A percentile compares a stretch with the other conserved stretches of the same genome.
phyloP scores from a whole-genome alignment of 129 eudicot genomes.

The Centella asiatica region DNA sequence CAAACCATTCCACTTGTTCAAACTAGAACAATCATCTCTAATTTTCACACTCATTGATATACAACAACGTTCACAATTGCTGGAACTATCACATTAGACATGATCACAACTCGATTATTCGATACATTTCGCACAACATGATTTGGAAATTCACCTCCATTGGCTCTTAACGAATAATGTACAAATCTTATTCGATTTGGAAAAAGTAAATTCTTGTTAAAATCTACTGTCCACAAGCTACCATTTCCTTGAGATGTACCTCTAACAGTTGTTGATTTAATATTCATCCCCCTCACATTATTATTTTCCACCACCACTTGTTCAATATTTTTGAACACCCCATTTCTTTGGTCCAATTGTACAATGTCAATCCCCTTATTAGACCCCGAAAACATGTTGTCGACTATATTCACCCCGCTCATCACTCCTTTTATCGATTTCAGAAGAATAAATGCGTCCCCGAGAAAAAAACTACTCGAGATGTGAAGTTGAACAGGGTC shows the following conservation, averaged over 20 bases:
- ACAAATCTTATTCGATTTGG: slow-evolving; percentile 44
- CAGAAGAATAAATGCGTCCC: slow-evolving; percentile 56
- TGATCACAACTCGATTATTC: slow-evolving; percentile 49
- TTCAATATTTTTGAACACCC: slow-evolving; percentile 38
- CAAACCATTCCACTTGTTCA: too few species aligned
- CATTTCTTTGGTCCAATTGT: slow-evolving; percentile 48
- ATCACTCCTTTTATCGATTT: slow-evolving; percentile 54
- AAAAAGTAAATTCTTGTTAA: slow-evolving; percentile 39
- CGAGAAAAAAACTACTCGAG: slow-evolving; percentile 63
- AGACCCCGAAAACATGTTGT: slow-evolving; percentile 77
- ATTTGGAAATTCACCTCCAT: slow-evolving; percentile 37
- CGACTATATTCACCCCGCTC: slow-evolving; percentile 63
- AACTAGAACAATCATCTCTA: too few species aligned
- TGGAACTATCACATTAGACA: slow-evolving; percentile 32
- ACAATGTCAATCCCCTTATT: slow-evolving; percentile 49
- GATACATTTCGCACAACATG: slow-evolving; percentile 54
- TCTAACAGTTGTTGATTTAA: slow-evolving; percentile 55
- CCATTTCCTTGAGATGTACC: slow-evolving; percentile 33
- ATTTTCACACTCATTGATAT: slow-evolving; percentile 54
- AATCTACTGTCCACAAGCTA: slow-evolving; percentile 49
- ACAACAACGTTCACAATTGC: slow-evolving; percentile 49
- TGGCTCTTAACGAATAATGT: slow-evolving; percentile 48
- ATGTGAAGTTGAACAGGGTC: slow-evolving; percentile 80
- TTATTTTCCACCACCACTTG: slow-evolving; percentile 52
- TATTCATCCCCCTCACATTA: slow-evolving; percentile 60